These are phyloP conservation scores for Yamadazyma dendronema DNA, from an alignment of 1,139 yeast species.

Conservation along the genomic window DNA sequence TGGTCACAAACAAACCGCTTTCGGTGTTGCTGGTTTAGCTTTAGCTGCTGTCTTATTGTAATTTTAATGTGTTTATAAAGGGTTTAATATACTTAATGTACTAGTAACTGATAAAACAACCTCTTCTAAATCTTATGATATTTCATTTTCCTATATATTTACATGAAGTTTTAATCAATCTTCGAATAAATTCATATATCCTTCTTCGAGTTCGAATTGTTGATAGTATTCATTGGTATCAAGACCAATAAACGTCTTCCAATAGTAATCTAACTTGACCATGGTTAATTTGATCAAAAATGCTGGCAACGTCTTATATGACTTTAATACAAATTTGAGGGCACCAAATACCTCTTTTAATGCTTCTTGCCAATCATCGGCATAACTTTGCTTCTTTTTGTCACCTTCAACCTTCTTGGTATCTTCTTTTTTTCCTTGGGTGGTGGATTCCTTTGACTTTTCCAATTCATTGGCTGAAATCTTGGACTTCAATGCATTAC, in stretches of 20 bases:
- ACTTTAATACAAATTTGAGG: conserved; percentile 57
- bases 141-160: not conserved
- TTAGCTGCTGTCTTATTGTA: conserved; percentile 44
- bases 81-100: conserved; percentile 2
- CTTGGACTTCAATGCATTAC: conserved; percentile 12
- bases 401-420: conserved; percentile 2
- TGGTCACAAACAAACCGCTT: conserved; percentile 26
- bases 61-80: conserved; percentile 12
- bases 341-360: conserved; percentile 60
- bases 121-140: no score
- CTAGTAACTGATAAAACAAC: not conserved
- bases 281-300: conserved; percentile 52
- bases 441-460: conserved; percentile 3
- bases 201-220: conserved; percentile 17
- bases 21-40: conserved; percentile 44
- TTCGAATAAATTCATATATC: conserved; percentile 15
- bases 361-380: conserved; percentile 37
- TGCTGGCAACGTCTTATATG: conserved; percentile 72
- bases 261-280: conserved; percentile 51
- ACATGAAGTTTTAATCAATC: conserved; percentile 5
- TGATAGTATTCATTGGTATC: conserved; percentile 19
- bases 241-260: conserved; percentile 78
- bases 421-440: conserved; percentile 6
- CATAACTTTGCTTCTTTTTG: conserved; percentile 6
- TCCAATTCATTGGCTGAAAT: conserved; percentile 8